Evolutionary conservation across 1,139 yeast genomes (phyloP), one percentile per base, ranked within the genome.

Genomic region (Geotrichum aggregatum): DNA sequence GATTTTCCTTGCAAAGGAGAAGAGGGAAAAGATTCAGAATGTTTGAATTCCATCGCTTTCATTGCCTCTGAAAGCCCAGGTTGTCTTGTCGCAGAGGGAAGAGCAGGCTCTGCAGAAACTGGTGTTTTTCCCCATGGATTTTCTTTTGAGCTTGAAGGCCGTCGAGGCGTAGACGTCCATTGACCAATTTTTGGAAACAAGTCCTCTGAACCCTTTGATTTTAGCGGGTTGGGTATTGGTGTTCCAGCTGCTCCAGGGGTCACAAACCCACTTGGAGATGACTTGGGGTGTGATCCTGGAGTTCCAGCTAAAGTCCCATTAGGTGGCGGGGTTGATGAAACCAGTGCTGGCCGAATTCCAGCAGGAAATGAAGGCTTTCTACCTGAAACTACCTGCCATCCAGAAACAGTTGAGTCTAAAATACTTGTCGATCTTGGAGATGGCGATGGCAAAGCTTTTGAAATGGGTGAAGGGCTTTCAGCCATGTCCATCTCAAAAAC

Each of bases 401-500:
- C 49, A 8, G 52, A 26, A 11, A 19, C 36, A 8, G 45, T 2
- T 18, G 19, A 14, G 5, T 41, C 49, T 7, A 26, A 21, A 5
- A 30, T 6, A 19, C 39, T 13, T 8, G 16, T 26, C 16, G 14
- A 10, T 18, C 33, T 42, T 2, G 52, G 52, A 8, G 52, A 48
- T 33, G 42, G 33, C n/a, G 41, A n/a, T 22, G 40, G 33, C n/a
- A 33, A 14, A 8, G n/a, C 18, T n/a, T 40, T 33, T 8, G 24
- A 26, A n/a, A 33, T 16, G 11, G 34, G 13, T 24, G 39, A 7
- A 26, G 33, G 38, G 8, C 24, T 26, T 2, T 42, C 54, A 19
- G 28, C 43, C 46, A 43, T 40, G 7, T 54, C 56, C 13, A 48
- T n/a, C 24, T 45, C 52, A 36, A 54, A 54, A 2, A 54, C 50